Base-by-base conservation (phyloP, 768 basidiomycete species). In the Boletus subcaerulescens region DNA sequence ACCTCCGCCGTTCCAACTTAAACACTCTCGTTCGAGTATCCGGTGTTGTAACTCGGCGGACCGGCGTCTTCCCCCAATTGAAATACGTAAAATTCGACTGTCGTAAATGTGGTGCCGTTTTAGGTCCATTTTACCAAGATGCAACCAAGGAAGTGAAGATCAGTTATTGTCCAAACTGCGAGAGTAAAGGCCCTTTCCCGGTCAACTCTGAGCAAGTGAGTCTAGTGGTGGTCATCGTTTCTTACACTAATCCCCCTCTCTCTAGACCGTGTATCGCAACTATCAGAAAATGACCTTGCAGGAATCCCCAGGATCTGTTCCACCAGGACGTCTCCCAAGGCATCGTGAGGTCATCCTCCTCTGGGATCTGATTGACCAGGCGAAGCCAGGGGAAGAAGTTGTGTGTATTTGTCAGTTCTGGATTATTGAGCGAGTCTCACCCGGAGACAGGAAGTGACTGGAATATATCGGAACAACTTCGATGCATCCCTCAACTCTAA, bases 31-130 rank as follows among this genome's bases (percentile, higher is more conserved):
- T 99, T 32, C 89, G 97, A 36, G 90, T 99, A 8, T 84, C 88
- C 9, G 97, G 97, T 13, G 97, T 99, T 17, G 97, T 99, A 43
- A 99, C 97, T 2, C 79, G 97, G 54, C 81, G 97, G 38, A 93
- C 87, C 10, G 96, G 97, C 11, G 95, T 99, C 11, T 98, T 98
- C 73, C 97, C 97, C n/a, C 97, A 99, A 71, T 77, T 99, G 56
- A 98, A 99, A 75, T 97, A 98, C 66, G 95, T 99, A 71, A 98
- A 98, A 70, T 99, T 99, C 65, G 93, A 98, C 70, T 99, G 97
- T 72, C 81, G 82, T 52, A 98, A 96, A 70, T 99, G 97, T 63
- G 88, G 89, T 17, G 89, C 86, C n/a, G 85, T 92, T 26, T 78
- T 98, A 15, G 97, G 97, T 14, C 97, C 97, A 1, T 98, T 98